These are phyloP conservation scores for Juglanconis oblonga DNA, from an alignment of 2,329 filamentous ascomycete species.

Conservation along the genomic window DNA sequence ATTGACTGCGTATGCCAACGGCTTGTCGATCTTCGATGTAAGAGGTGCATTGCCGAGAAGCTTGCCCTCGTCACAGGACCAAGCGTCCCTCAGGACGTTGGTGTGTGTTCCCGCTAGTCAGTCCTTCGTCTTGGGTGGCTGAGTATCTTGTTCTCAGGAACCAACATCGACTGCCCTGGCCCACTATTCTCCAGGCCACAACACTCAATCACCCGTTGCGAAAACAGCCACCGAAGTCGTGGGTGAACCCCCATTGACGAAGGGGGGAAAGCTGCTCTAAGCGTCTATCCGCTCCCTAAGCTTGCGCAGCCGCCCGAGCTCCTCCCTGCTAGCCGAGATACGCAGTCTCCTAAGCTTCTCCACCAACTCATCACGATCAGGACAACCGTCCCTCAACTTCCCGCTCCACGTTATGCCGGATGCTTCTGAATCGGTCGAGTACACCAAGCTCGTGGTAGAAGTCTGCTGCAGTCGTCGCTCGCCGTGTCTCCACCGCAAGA, in stretches of 20 bases:
- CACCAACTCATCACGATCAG: not conserved
- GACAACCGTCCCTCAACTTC: not conserved
- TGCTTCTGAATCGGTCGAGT: not conserved
- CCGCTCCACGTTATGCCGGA: not conserved
- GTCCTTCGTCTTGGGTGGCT: not conserved
- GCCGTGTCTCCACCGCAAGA: not conserved
- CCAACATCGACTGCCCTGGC: not conserved
- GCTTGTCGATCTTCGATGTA: not conserved
- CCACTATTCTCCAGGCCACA: not conserved
- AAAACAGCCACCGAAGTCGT: not conserved
- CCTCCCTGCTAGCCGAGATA: not conserved
- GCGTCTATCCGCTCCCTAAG: not conserved
- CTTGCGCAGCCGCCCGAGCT: not conserved
- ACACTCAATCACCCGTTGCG: not conserved
- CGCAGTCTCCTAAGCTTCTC: constrained; percentile 1
- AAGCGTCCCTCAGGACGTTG: not conserved
- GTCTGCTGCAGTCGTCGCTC: not conserved
- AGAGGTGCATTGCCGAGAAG: not conserved
- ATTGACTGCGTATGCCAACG: not conserved
- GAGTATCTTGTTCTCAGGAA: not conserved
- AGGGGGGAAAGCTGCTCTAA: not conserved
- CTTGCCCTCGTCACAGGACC: not conserved
- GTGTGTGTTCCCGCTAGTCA: not conserved
- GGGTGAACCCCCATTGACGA: not conserved
- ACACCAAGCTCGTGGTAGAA: not conserved